Percentiles rank a stretch among this genome's conserved stretches.
Evolutionary conservation across 805 yeast genomes (phyloP).

Genomic region (Blastobotrys muscicola): DNA sequence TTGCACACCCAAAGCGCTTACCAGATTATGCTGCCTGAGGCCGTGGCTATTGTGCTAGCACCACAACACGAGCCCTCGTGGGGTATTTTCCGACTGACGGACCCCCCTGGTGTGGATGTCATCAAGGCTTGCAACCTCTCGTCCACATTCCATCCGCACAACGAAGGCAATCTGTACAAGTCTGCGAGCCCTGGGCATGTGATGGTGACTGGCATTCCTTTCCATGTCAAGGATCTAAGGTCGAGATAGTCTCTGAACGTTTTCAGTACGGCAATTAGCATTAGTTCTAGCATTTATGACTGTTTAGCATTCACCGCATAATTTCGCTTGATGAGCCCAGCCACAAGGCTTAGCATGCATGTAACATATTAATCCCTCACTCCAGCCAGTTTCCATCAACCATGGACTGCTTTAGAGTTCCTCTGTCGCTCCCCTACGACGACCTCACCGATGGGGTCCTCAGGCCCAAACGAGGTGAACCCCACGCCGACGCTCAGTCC

Average conservation of each 20-base stretch:
- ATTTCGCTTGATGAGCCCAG: no score
- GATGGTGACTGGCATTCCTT: conserved; percentile 37
- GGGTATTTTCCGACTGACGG: conserved; percentile 54
- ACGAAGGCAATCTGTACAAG: conserved; percentile 41
- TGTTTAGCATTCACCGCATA: no score
- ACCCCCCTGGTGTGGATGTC: conserved; percentile 52
- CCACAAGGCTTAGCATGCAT: no score
- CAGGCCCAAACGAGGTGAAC: no score
- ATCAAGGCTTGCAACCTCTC: conserved; percentile 41
- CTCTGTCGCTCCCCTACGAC: no score
- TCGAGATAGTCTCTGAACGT: background rate
- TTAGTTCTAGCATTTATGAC: background rate
- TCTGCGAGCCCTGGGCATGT: conserved; percentile 46
- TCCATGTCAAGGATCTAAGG: conserved; percentile 38
- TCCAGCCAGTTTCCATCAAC: no score
- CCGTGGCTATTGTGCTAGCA: conserved; percentile 58
- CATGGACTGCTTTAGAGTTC: no score
- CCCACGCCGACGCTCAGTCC: no score
- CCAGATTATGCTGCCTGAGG: conserved; percentile 62
- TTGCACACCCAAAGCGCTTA: conserved; percentile 60
- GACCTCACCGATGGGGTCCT: no score
- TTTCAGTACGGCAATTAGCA: no score
- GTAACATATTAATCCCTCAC: no score
- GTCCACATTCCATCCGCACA: conserved; percentile 55
- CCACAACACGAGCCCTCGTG: conserved; percentile 40